Evolutionary conservation across 306 rosid species (phyloP), one percentile per base, ranked within the genome.

Genomic region (Carpinus viminea): DNA sequence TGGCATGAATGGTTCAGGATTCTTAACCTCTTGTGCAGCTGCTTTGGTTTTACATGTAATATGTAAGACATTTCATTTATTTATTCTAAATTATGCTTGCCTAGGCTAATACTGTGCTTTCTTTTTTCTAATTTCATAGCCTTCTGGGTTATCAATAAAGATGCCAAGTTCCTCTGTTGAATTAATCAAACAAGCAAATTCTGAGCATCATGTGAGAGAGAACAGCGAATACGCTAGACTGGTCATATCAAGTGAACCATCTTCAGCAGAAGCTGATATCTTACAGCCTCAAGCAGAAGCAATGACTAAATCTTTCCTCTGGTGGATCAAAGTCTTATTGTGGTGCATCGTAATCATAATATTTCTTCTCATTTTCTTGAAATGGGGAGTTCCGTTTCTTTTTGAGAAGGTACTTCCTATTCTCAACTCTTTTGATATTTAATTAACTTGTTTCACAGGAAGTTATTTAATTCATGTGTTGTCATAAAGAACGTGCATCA

Each of bases 331-430:
- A 79, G 86, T 76, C 76, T 81, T 85, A 60, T 48, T 82, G 73
- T 85, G 87, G 88, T 86, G 87, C 89, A 41, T 88, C 75, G 64
- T 87, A 82, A 69, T 74, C 71, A 70, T 85, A 60, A 18, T 81
- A 83, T 76, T 86, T 73, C 55, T 55, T 80, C 79, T 90, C 60
- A 75, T 80, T 84, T 76, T 83, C 68, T 70, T 88, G 81, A 91
- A 93, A 76, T 93, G 98, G 97, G 98, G 93, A 66, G 83, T 87
- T 34, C 98, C 98, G 1, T 91, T 91, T 85, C 81, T 91, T 85
- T 91, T 93, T 77, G 87, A 91, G 79, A 90, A 93, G 98, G 98
- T 93, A 81, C 74, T 78, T 85, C 74, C 48, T 62, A 64, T 60
- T 76, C 77, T 45, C 12, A 55, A 55, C 50, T 76, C 59, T 3